Conservation (phyloP, 2,329 filamentous ascomycete genomes). For the Huntiella abstrusa region DNA sequence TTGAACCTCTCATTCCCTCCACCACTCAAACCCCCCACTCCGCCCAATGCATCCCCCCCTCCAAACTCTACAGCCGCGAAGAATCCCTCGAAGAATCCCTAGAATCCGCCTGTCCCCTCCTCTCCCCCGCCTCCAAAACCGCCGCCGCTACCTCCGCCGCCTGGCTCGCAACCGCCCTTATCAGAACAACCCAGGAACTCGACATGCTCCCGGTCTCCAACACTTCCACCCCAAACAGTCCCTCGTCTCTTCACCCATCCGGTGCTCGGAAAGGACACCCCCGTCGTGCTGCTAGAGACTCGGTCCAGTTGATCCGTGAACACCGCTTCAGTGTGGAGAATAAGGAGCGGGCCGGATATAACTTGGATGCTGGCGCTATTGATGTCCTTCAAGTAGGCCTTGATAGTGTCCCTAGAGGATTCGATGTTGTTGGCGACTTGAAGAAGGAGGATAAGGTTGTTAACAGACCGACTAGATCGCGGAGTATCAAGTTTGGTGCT, state of each 20-base stretch:
- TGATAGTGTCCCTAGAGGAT: slow-evolving; percentile 1
- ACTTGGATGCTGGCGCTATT: slow-evolving; percentile 1
- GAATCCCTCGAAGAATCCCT: background rate
- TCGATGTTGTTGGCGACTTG: background rate
- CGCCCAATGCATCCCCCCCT: background rate
- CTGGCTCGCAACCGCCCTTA: slow-evolving; percentile 4
- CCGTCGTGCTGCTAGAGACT: slow-evolving; percentile 6
- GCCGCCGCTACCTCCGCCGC: background rate
- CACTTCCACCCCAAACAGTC: background rate
- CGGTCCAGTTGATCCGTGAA: slow-evolving; percentile 9
- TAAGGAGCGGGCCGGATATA: slow-evolving; percentile 5
- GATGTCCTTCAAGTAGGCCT: background rate
- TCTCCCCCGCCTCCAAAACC: background rate
- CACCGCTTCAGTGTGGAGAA: slow-evolving; percentile 4
- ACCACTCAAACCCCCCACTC: background rate
- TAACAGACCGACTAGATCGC: background rate
- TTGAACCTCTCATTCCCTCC: background rate
- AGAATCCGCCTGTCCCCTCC: too few relatives aligned
- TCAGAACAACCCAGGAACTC: slow-evolving; percentile 6
- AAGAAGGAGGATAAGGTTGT: background rate
- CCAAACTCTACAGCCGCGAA: background rate
- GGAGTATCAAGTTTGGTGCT: slow-evolving; percentile 5
- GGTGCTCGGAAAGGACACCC: slow-evolving; percentile 6
- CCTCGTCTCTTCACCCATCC: background rate
- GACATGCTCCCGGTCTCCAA: slow-evolving; percentile 5